Evolutionary conservation across 176 grass and related monocot genomes (phyloP).

Genomic region (Metroxylon sagu): DNA sequence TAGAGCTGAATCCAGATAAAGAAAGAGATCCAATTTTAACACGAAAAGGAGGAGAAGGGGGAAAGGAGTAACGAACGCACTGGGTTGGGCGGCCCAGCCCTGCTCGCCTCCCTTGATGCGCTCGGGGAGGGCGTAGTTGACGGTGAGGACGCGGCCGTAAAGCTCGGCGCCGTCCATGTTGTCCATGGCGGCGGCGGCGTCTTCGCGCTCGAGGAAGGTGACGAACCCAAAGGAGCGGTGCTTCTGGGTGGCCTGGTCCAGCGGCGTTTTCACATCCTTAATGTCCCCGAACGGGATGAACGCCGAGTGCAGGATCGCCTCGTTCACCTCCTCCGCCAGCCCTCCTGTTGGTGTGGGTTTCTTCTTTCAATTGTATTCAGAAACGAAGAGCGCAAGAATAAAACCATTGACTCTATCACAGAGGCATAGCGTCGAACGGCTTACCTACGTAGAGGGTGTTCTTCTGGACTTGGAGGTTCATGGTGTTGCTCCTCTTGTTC

Average conservation of each 20-base stretch:
- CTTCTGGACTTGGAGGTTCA: slow-evolving; percentile 85
- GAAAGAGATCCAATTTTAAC: no score
- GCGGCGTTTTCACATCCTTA: slow-evolving; percentile 97
- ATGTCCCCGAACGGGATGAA: slow-evolving; percentile 98
- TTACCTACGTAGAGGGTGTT: slow-evolving; percentile 96
- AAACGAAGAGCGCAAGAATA: not conserved
- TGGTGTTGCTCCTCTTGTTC: slow-evolving; percentile 8
- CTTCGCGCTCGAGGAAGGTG: slow-evolving; percentile 94
- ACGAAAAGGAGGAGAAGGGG: not conserved
- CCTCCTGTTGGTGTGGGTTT: slow-evolving; percentile 36
- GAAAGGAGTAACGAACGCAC: slow-evolving; percentile 21
- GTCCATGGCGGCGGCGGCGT: slow-evolving; percentile 90
- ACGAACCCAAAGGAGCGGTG: slow-evolving; percentile 98
- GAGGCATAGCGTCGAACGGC: slow-evolving; percentile 52
- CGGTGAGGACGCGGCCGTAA: slow-evolving; percentile 85
- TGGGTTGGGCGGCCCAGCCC: slow-evolving; percentile 94
- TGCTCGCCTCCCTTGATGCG: slow-evolving; percentile 97
- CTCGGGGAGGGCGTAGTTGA: slow-evolving; percentile 97
- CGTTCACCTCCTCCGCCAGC: slow-evolving; percentile 89
- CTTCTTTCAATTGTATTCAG: not conserved
- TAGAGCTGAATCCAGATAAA: no score
- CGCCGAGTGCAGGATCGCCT: slow-evolving; percentile 85
- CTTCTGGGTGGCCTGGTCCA: slow-evolving; percentile 96
- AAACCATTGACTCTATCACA: not conserved
- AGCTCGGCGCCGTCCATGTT: slow-evolving; percentile 97